phyloP scores from a whole-genome alignment of 2,329 filamentous ascomycete species.

The Cryphonectria naterciae region DNA sequence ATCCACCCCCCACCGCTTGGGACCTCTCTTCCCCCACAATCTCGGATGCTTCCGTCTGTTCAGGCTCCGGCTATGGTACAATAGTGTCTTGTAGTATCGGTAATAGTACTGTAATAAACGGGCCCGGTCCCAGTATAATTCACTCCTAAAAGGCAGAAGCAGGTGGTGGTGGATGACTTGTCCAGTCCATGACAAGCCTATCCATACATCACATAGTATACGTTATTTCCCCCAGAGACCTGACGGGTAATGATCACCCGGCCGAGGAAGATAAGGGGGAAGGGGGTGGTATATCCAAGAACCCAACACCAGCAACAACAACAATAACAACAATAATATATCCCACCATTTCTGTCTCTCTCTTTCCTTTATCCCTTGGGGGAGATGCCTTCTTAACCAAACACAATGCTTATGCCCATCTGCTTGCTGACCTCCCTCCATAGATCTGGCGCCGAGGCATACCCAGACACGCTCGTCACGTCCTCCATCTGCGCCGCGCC shows the following conservation, averaged over 20 bases:
- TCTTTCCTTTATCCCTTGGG: neutral
- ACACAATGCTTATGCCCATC: conserved; percentile 62
- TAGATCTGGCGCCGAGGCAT: conserved; percentile 42
- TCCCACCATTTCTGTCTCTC: too few relatives aligned
- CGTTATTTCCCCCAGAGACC: neutral
- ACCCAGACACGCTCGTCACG: neutral
- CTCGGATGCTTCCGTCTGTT: too few relatives aligned
- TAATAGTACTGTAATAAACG: too few relatives aligned
- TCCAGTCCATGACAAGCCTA: too few relatives aligned
- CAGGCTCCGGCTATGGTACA: too few relatives aligned
- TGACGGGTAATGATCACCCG: neutral
- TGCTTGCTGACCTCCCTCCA: conserved; percentile 63
- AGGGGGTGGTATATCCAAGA: neutral
- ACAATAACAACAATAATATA: neutral
- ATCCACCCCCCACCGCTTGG: too few relatives aligned
- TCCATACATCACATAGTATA: neutral
- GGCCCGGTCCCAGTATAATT: too few relatives aligned
- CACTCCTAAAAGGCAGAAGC: too few relatives aligned
- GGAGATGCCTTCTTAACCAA: conserved; percentile 50
- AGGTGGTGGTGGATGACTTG: too few relatives aligned
- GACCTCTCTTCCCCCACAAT: too few relatives aligned
- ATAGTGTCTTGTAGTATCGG: too few relatives aligned
- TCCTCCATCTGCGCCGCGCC: conserved; percentile 4
- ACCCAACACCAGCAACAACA: neutral
- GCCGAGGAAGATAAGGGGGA: neutral